Conservation (phyloP, 1,284 basidiomycete species). For the Apiotrichum siamense region DNA sequence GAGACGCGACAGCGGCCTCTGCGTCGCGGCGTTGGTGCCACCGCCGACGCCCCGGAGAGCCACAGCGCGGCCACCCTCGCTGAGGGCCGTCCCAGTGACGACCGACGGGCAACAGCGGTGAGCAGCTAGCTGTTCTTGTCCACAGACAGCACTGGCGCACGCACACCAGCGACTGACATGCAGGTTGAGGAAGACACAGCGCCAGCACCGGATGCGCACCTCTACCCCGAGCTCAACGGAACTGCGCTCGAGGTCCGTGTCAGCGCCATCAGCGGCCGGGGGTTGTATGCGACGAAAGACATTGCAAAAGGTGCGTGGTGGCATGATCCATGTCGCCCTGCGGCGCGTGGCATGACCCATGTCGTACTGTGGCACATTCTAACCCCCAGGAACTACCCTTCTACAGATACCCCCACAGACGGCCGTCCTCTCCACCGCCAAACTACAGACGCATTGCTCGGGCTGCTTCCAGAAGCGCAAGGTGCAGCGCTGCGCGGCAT, state of each 20-base stretch:
- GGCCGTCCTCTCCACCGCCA: constrained; percentile 60
- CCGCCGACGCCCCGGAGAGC: no score
- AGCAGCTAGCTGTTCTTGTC: no score
- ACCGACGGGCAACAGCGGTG: no score
- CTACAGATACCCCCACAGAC: constrained; percentile 58
- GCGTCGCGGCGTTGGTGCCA: no score
- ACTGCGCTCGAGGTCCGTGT: constrained; percentile 23
- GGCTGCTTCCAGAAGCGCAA: constrained; percentile 8
- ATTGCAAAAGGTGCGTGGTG: constrained; percentile 25
- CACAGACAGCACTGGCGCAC: no score
- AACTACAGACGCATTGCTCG: constrained; percentile 57
- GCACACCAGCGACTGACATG: not conserved
- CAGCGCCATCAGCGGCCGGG: constrained; percentile 23
- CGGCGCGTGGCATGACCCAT: no score
- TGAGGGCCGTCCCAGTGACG: no score
- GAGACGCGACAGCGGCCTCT: not conserved
- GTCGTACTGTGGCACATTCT: no score
- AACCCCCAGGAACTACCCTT: constrained; percentile 56
- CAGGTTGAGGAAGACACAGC: not conserved
- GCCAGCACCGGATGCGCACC: not conserved
- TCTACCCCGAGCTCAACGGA: constrained; percentile 6
- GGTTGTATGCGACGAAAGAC: constrained; percentile 22
- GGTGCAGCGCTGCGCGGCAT: constrained; percentile 62
- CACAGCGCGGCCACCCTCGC: no score
- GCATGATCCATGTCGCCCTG: no score